Evolutionary conservation across 1,284 basidiomycete genomes (phyloP), one percentile per base, ranked within the genome.

Genomic region (Earliella scabrosa): DNA sequence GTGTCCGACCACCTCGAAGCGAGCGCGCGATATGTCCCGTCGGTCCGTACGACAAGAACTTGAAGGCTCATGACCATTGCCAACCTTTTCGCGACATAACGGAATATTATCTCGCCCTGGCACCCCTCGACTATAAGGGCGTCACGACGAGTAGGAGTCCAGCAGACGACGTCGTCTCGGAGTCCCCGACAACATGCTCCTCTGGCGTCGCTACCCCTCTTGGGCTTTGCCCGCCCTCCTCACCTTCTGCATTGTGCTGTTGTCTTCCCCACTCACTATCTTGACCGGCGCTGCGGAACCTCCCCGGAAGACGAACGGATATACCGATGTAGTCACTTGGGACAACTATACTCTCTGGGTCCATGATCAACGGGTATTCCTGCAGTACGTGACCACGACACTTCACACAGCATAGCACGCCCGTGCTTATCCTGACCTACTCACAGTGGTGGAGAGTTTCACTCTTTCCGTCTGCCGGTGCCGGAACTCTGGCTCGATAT

Each of bases 401-500:
- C 29, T 14, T 16, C n/a, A 2, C 1, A 11, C 4, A 18, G 20
- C 2, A 14, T 21, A n/a, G n/a, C n/a, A n/a, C n/a, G n/a, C n/a
- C n/a, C 23, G 9, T 35, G 9, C 16, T 31, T 11, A 44, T 13
- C 11, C 10, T 8, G 11, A 11, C 16, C 35, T 16, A 13, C 3
- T 6, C 3, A 5, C 18, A 82, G 79, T 57, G 79, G 79, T 1
- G 90, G 90, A 45, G 92, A 94, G 71, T 93, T 94, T 67, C 92
- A 94, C 65, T 85, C 90, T 0, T 95, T 88, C 74, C 82, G 92
- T 21, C 74, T 93, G 2, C 92, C 92, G 3, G 87, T 93, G 0
- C 89, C 88, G 0, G 83, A 82, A 5, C 71, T 94, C 52, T 95
- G 92, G 92, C 78, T 84, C 16, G 92, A 95, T 66, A 86, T 93